These are phyloP conservation scores for Exophiala lecanii-corni DNA, from an alignment of 2,329 filamentous ascomycete species.

Conservation along the genomic window DNA sequence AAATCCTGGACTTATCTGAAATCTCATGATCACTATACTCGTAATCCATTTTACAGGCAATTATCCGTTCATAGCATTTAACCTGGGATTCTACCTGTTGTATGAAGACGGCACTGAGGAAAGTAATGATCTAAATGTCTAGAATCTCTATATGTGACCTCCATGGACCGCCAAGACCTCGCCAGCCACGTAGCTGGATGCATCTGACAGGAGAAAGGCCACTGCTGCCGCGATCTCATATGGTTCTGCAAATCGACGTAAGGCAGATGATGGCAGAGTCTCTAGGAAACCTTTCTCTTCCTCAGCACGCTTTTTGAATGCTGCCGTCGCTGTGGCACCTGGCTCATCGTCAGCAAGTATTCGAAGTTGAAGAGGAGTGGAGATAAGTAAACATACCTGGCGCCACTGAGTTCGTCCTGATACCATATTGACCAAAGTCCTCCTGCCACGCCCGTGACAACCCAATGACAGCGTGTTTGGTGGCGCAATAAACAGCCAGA, in stretches of 20 bases:
- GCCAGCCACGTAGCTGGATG: constrained; percentile 33
- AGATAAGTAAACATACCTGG: constrained; percentile 15
- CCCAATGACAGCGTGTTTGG: constrained; percentile 43
- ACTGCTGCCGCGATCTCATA: constrained; percentile 40
- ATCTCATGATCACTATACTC: no score
- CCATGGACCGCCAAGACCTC: constrained; percentile 14
- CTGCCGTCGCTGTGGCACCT: constrained; percentile 14
- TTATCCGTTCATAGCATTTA: no score
- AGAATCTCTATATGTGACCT: constrained; percentile 6
- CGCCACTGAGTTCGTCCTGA: constrained; percentile 35
- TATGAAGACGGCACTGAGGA: no score
- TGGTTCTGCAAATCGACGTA: constrained; percentile 11
- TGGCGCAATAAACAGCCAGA: constrained; percentile 39
- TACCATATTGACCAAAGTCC: constrained; percentile 31
- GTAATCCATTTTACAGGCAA: no score
- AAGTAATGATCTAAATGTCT: no score
- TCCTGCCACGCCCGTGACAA: constrained; percentile 38
- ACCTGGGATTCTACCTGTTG: no score
- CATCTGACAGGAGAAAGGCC: constrained; percentile 45
- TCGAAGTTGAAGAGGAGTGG: constrained; percentile 1
- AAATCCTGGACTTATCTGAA: no score
- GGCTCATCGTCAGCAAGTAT: background rate
- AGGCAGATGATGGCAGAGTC: constrained; percentile 11
- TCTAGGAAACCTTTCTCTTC: constrained; percentile 16
- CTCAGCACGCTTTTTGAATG: constrained; percentile 12